phyloP scores from a whole-genome alignment of 257 asterid species.

The Cordia subcordata region DNA sequence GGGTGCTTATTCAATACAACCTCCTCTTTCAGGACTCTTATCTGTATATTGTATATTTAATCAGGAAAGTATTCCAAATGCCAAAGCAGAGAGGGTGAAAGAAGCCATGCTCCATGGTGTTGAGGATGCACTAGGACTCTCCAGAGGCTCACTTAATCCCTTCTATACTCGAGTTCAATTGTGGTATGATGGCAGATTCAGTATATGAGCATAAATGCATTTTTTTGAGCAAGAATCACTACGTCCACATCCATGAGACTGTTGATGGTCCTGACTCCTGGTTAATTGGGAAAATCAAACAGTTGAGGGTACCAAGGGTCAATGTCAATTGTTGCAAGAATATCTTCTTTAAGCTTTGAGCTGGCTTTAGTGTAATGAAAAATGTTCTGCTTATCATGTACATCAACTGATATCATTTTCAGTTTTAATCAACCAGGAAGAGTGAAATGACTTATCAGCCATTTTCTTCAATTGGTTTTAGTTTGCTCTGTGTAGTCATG shows the following conservation, averaged over 20 bases:
- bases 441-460: no score
- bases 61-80: constrained; percentile 84
- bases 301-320: no score
- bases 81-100: constrained; percentile 74
- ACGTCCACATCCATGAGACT: background rate
- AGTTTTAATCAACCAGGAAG: no score
- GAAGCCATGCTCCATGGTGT: constrained; percentile 82
- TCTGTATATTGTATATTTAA: constrained; percentile 3
- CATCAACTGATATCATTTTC: no score
- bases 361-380: no score
- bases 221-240: background rate
- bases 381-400: no score
- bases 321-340: no score
- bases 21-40: background rate
- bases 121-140: constrained; percentile 74
- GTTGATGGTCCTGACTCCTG: background rate
- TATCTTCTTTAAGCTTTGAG: no score
- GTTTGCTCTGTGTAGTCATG: no score
- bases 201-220: background rate
- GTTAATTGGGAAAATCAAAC: no score
- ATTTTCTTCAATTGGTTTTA: no score
- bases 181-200: constrained; percentile 46
- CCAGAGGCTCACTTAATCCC: constrained; percentile 56
- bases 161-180: constrained; percentile 72
- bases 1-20: background rate